Percentiles rank a stretch among this genome's conserved stretches.
Evolutionary conservation across 2,329 filamentous ascomycete species (phyloP).

Genomic region (Sporothrix globosa): DNA sequence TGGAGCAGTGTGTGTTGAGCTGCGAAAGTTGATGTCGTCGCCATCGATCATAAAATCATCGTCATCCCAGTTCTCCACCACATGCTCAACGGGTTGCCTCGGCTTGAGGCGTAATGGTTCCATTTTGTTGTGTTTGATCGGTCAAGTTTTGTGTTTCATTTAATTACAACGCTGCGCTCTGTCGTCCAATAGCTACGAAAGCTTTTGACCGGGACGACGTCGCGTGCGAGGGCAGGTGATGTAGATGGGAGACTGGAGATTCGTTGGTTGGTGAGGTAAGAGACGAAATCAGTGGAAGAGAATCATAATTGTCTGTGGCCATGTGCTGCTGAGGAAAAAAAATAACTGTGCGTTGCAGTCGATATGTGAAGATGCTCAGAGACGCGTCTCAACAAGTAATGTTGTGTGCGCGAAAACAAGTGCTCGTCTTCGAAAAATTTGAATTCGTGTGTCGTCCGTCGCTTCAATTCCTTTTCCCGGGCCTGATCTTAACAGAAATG

Average conservation of each 20-base stretch:
- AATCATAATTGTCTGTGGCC: slow-evolving; percentile 43
- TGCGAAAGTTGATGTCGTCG: slow-evolving; percentile 65
- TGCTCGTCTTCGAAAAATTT: not conserved
- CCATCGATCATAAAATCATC: slow-evolving; percentile 73
- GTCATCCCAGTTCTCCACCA: slow-evolving; percentile 78
- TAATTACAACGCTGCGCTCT: slow-evolving; percentile 26
- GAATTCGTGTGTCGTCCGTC: not conserved
- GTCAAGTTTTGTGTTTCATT: not conserved
- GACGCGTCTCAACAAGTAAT: slow-evolving; percentile 8
- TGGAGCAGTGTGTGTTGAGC: slow-evolving; percentile 50
- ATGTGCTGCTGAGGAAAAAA: not conserved
- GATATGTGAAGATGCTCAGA: not conserved
- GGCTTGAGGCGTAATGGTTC: slow-evolving; percentile 59
- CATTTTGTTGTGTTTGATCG: slow-evolving; percentile 46
- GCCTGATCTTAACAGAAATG: slow-evolving; percentile 5
- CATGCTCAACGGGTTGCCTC: slow-evolving; percentile 59
- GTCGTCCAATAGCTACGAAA: slow-evolving; percentile 27
- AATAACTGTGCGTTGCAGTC: not conserved
- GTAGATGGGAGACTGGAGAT: not conserved
- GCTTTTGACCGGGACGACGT: slow-evolving; percentile 32
- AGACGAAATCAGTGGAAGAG: slow-evolving; percentile 40
- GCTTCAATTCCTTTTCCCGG: slow-evolving; percentile 14
- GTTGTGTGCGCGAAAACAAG: slow-evolving; percentile 2
- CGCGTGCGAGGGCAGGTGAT: slow-evolving; percentile 31
- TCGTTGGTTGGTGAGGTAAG: not conserved